Evolutionary conservation across 257 asterid genomes (phyloP).

Genomic region (Fraxinus quadrangulata): DNA sequence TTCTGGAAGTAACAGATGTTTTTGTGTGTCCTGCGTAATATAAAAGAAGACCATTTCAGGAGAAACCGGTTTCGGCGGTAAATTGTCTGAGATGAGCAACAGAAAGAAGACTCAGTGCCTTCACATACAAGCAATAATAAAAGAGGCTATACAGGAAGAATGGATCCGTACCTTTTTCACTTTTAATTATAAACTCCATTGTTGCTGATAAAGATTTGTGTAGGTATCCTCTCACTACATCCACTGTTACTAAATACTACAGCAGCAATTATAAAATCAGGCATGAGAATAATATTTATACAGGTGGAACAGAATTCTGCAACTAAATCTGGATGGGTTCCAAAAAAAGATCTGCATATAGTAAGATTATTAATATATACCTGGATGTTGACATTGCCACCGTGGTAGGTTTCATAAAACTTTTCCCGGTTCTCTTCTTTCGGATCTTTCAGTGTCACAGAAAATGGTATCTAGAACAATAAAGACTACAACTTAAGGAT

Average conservation of each 20-base stretch:
- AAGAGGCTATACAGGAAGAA: slow-evolving; percentile 11
- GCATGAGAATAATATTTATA: slow-evolving; percentile 29
- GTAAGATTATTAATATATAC: slow-evolving; percentile 36
- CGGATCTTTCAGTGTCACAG: slow-evolving; percentile 56
- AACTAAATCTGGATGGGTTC: slow-evolving; percentile 7
- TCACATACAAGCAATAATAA: slow-evolving; percentile 21
- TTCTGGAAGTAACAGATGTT: slow-evolving; percentile 71
- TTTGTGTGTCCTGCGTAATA: slow-evolving; percentile 87
- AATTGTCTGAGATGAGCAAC: slow-evolving; percentile 51
- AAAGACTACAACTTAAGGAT: slow-evolving; percentile 8
- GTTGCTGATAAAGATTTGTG: slow-evolving; percentile 72
- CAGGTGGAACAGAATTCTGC: slow-evolving; percentile 13
- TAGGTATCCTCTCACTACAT: slow-evolving; percentile 74
- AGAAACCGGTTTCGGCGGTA: slow-evolving; percentile 61
- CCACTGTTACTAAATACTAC: slow-evolving; percentile 74
- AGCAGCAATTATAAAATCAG: slow-evolving; percentile 39
- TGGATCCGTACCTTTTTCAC: slow-evolving; percentile 55
- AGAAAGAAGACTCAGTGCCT: slow-evolving; percentile 27
- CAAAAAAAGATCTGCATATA: slow-evolving; percentile 12
- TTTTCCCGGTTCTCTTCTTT: slow-evolving; percentile 54
- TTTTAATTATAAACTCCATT: slow-evolving; percentile 69
- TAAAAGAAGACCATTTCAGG: slow-evolving; percentile 74
- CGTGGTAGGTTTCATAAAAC: slow-evolving; percentile 83
- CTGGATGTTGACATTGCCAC: slow-evolving; percentile 77
- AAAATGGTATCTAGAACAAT: slow-evolving; percentile 65